Evolutionary conservation across 1,284 basidiomycete genomes (phyloP).

Genomic region (Trichosporon faecale): DNA sequence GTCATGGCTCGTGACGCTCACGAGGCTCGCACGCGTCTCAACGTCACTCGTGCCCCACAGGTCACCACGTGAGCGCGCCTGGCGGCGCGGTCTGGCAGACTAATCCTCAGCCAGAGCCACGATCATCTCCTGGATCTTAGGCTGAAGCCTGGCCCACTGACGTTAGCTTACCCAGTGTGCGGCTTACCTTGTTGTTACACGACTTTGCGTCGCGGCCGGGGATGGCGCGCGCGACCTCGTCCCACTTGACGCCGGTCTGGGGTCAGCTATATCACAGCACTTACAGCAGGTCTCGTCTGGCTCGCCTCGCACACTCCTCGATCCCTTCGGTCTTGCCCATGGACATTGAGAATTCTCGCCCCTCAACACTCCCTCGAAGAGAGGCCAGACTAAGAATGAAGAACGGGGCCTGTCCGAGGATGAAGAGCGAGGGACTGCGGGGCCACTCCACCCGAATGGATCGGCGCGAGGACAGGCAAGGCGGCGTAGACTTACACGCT

Average conservation of each 20-base stretch:
- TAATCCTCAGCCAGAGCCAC: slow-evolving; percentile 19
- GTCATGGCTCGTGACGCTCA: background rate
- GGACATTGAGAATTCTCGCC: too few species aligned
- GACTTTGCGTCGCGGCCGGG: slow-evolving; percentile 32
- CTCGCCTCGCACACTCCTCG: background rate
- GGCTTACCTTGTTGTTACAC: slow-evolving; percentile 34
- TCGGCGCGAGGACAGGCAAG: background rate
- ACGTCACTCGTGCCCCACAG: too few species aligned
- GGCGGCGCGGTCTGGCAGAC: slow-evolving; percentile 18
- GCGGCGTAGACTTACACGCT: slow-evolving; percentile 24
- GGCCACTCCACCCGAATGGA: too few species aligned
- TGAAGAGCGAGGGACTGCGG: too few species aligned
- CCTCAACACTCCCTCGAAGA: too few species aligned
- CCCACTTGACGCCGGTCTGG: slow-evolving; percentile 34
- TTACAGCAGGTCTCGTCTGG: too few species aligned
- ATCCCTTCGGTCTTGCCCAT: too few species aligned
- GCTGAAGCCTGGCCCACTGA: slow-evolving; percentile 35
- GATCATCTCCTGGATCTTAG: slow-evolving; percentile 33
- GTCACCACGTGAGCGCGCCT: too few species aligned
- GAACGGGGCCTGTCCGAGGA: too few species aligned
- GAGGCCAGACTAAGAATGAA: too few species aligned
- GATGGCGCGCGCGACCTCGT: slow-evolving; percentile 29
- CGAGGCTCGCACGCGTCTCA: background rate
- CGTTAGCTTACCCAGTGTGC: slow-evolving; percentile 6
- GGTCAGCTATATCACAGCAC: background rate